phyloP scores from a whole-genome alignment of 225 moss, liverwort and hornwort species.

The Antitrichia curtipendula region DNA sequence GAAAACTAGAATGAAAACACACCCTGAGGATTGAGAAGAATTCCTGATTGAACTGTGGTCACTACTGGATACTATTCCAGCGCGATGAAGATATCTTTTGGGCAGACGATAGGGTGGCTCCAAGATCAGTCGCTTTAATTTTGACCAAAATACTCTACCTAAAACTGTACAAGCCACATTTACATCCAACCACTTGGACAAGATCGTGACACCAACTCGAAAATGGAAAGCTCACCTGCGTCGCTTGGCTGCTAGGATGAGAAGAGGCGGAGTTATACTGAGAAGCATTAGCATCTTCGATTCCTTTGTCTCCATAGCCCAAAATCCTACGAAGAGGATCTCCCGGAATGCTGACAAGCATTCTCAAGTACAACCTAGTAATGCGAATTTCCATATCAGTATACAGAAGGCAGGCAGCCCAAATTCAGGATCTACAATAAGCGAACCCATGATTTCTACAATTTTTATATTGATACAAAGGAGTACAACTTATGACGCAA shows the following conservation, averaged over 20 bases:
- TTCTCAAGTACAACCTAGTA: constrained; percentile 74
- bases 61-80: neutral
- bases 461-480: neutral
- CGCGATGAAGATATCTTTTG: neutral
- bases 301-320: constrained; percentile 63
- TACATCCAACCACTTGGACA: neutral
- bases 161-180: neutral
- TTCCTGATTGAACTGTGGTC: neutral
- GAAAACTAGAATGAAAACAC: neutral
- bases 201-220: neutral
- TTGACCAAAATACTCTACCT: neutral
- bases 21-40: neutral
- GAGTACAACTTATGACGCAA: neutral
- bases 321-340: constrained; percentile 63
- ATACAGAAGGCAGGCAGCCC: neutral
- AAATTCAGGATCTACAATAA: neutral
- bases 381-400: neutral
- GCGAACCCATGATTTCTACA: neutral
- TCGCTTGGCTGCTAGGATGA: constrained; percentile 26
- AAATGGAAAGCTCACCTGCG: constrained; percentile 8
- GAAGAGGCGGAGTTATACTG: constrained; percentile 36
- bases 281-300: constrained; percentile 67
- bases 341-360: constrained; percentile 87
- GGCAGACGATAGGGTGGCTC: neutral
- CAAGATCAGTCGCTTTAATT: neutral